Evolutionary conservation across 495 filamentous ascomycete genomes (phyloP), one percentile per base, ranked within the genome.

Genomic region (Neurospora sp.): DNA sequence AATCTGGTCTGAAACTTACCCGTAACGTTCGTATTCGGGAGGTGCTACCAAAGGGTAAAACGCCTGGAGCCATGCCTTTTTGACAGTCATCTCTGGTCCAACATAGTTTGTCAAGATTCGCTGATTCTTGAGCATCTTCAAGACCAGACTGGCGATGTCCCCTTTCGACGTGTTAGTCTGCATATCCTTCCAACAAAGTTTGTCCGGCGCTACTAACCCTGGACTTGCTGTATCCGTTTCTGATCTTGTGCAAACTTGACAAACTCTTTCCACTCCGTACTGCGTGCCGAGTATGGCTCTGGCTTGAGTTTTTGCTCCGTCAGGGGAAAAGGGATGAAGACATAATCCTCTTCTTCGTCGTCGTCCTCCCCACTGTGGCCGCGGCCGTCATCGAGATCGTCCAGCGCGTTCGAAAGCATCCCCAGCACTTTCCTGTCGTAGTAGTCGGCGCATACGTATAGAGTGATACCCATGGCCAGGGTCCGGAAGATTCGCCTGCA

Each of bases 201-300:
- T 9, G 16, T 8, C 44, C 27, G 11, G 2, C 38, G 38, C 7
- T 6, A 70, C 84, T 71, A 79, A 92, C 90, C 75, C 83, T 83
- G 23, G 93, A 83, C 20, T 78, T 77, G 39, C 81, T 74, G 37
- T 87, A 75, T 71, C 85, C 81, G 39, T 62, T 85, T 75, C 23
- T 75, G 77, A 77, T 94, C 85, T 37, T 84, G 82, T 31, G 87
- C 85, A 27, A 92, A 81, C 44, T 85, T 86, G 23, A 88, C 76
- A 74, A 92, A 94, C 62, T 85, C 82, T 76, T 87, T 83, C 91
- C 90, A 94, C 79, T 94, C 92, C 4, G 92, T 91, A 78, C 92
- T 90, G 4, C 82, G 85, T 35, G 85, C 83, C 31, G 85, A 83
- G 79, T 93, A 94, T 16, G 81, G 81, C 37, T 74, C 48, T 14